Base-by-base conservation (phyloP, 441 rosid genomes). In the Erysimum cheiri region DNA sequence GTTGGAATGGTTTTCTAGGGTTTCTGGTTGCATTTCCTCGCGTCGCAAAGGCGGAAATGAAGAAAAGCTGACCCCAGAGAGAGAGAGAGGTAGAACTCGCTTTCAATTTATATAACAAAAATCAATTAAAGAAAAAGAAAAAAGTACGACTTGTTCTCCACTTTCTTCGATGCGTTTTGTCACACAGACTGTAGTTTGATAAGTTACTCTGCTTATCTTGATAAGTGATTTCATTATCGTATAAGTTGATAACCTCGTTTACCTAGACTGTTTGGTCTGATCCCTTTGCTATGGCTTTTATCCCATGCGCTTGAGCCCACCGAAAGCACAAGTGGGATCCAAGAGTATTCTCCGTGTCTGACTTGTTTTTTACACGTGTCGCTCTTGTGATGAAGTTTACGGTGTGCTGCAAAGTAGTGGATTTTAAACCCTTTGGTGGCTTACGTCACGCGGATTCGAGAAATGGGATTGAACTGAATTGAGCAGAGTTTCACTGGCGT, bases 1-100 rank as follows among this genome's bases (percentile, higher is more conserved):
- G 66, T 72, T 61, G 72, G 54, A 64, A 56, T 71, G 75, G 80
- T 26, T 78, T 81, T 75, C 80, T 76, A 78, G 82, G 84, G 84
- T 78, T 81, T 77, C 82, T 64, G 4, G 65, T 72, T 48, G 70
- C 70, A 70, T 81, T 72, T 75, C 63, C 60, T 74, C 43, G 72
- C 69, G 75, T 59, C 80, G 14, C 49, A 24, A 62, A 60, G 58
- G n/a, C 52, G 62, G 69, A 48, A 47, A 48, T 40, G 77, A 56
- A 54, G 59, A 72, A 75, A 54, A 48, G 78, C 75, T 73, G 68
- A 71, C 64, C 61, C 43, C 44, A 26, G 8, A 39, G 59, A 63
- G 44, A 15, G 63, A 56, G 44, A 15, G 63, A 56, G 15, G 36
- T 26, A 60, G 70, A 67, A 67, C 70, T 24, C n/a, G n/a, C n/a